Percentiles rank a stretch among this genome's conserved stretches.
phyloP scores from a whole-genome alignment of 2,329 filamentous ascomycete species.

The Cladosporium oxysporum region DNA sequence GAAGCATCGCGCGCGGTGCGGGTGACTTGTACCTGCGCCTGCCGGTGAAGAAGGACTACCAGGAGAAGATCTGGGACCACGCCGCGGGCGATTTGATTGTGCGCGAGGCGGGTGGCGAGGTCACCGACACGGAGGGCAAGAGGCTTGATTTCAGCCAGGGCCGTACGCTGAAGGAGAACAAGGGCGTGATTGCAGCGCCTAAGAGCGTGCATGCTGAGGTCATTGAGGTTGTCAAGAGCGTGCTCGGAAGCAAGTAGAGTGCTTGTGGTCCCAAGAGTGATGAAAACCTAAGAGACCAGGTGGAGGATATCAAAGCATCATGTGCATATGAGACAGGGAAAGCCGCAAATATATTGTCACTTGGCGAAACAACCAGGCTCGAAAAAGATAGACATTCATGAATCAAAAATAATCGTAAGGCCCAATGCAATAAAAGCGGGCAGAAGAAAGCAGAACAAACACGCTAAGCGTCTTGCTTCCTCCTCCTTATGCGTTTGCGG shows the following conservation, averaged over 20 bases:
- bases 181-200: slow-evolving; percentile 89
- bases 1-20: slow-evolving; percentile 87
- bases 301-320: neutral
- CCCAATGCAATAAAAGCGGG: neutral
- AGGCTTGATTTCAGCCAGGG: slow-evolving; percentile 83
- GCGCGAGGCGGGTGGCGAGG: slow-evolving; percentile 85
- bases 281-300: neutral
- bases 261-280: neutral
- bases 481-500: slow-evolving; percentile 9
- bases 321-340: slow-evolving; percentile 3
- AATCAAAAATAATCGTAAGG: neutral
- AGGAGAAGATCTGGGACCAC: slow-evolving; percentile 99
- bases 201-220: slow-evolving; percentile 73
- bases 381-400: neutral
- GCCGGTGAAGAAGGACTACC: slow-evolving; percentile 81
- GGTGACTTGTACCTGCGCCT: slow-evolving; percentile 93
- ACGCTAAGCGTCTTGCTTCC: neutral
- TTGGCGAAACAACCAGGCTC: neutral
- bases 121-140: slow-evolving; percentile 86
- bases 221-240: slow-evolving; percentile 77
- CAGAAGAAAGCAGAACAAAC: neutral
- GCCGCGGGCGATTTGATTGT: slow-evolving; percentile 94
- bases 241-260: slow-evolving; percentile 57
- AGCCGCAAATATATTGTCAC: neutral
- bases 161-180: slow-evolving; percentile 84